These are phyloP conservation scores for Camelina laxa DNA, from an alignment of 345 rosid species.

Conservation along the genomic window DNA sequence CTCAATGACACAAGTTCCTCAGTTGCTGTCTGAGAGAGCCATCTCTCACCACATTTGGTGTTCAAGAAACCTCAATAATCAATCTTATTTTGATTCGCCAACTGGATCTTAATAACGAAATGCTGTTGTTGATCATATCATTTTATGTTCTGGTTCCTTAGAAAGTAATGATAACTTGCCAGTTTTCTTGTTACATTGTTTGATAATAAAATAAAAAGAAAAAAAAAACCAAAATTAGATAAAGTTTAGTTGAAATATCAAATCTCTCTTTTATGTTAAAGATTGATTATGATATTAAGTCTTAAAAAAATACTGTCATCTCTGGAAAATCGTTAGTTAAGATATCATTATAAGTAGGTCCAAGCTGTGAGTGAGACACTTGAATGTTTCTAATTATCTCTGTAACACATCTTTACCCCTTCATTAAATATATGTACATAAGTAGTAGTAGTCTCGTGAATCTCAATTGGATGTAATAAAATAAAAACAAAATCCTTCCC, in stretches of 20 bases:
- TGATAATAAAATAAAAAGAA: no score
- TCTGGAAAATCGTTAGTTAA: constrained; percentile 26
- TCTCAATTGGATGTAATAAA: constrained; percentile 45
- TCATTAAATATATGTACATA: background rate
- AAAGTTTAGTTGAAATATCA: background rate
- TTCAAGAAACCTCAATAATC: background rate
- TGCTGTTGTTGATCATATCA: background rate
- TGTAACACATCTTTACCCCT: background rate
- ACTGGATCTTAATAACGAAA: background rate
- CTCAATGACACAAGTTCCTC: constrained; percentile 70
- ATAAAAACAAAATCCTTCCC: constrained; percentile 41
- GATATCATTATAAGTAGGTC: constrained; percentile 30
- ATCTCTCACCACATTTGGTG: background rate
- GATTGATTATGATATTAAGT: constrained; percentile 28
- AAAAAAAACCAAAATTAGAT: background rate
- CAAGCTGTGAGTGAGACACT: constrained; percentile 30
- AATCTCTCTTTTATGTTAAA: background rate
- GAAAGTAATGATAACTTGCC: background rate
- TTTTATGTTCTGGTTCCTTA: background rate
- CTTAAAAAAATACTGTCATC: background rate
- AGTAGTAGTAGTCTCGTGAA: constrained; percentile 31
- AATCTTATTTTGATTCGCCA: background rate
- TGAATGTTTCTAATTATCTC: background rate
- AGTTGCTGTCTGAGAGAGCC: constrained; percentile 41
- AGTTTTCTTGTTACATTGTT: background rate